Percentiles rank a stretch among this genome's conserved stretches.
Conservation (phyloP, 169 alveolate genomes). For the Cryptosporidium parvum region DNA sequence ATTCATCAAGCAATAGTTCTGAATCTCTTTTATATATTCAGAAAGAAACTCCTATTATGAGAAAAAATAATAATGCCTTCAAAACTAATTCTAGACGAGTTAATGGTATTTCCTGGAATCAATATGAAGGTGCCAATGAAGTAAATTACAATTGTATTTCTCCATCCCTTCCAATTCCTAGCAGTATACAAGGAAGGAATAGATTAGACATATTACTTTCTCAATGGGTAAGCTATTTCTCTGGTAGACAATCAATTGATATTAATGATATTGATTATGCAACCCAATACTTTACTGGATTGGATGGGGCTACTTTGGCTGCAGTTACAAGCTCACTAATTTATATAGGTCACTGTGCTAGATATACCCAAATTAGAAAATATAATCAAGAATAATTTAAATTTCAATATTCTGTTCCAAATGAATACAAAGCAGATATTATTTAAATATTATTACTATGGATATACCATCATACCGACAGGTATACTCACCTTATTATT, state of each 20-base stretch:
- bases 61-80: not conserved
- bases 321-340: conserved; percentile 50
- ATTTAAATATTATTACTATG: not conserved
- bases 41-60: not conserved
- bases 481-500: conserved; percentile 33
- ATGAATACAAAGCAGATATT: not conserved
- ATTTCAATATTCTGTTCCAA: not conserved
- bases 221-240: conserved; percentile 59
- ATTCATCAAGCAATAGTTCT: conserved; percentile 8
- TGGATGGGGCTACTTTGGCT: conserved; percentile 38
- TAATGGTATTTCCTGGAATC: conserved; percentile 2
- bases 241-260: conserved; percentile 44
- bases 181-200: conserved; percentile 23
- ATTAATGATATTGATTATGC: conserved; percentile 52
- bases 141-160: conserved; percentile 1
- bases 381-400: conserved; percentile 3
- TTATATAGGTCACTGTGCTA: conserved; percentile 69
- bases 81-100: not conserved
- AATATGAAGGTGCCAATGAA: conserved; percentile 11
- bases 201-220: conserved; percentile 21
- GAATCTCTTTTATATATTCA: conserved; percentile 19
- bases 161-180: conserved; percentile 47
- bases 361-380: conserved; percentile 60
- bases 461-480: not conserved
- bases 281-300: conserved; percentile 36